phyloP scores from a whole-genome alignment of 1,139 yeast species.

The Candida tunisiensis region DNA sequence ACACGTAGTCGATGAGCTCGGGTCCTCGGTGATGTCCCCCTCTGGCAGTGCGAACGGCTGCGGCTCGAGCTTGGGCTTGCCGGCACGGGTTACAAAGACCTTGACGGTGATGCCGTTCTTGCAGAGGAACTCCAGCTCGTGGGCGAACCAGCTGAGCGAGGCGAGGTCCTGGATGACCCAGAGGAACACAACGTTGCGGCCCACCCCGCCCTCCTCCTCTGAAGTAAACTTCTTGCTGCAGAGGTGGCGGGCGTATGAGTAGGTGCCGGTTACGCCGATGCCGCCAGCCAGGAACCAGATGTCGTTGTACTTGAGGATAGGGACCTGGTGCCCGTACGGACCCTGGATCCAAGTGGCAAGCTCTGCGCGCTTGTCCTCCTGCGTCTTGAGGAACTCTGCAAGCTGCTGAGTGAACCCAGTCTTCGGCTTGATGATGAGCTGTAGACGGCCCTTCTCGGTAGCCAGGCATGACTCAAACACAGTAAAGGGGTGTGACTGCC shows the following conservation, averaged over 20 bases:
- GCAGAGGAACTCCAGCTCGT: constrained; percentile 26
- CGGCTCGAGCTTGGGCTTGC: too few species aligned
- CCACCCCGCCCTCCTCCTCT: too few species aligned
- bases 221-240: constrained; percentile 3
- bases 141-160: constrained; percentile 32
- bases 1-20: too few species aligned
- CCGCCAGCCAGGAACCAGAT: constrained; percentile 42
- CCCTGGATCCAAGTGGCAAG: constrained; percentile 32
- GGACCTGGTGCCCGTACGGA: constrained; percentile 34
- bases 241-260: constrained; percentile 12
- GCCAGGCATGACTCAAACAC: constrained; percentile 17
- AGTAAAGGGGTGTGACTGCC: constrained; percentile 56
- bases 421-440: constrained; percentile 18
- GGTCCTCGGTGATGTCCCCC: too few species aligned
- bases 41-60: too few species aligned
- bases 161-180: constrained; percentile 36
- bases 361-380: constrained; percentile 3
- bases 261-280: constrained; percentile 44
- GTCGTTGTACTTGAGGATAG: constrained; percentile 33
- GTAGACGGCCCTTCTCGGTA: constrained; percentile 11
- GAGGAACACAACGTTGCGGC: constrained; percentile 23
- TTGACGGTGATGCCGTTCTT: too few species aligned
- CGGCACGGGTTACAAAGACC: too few species aligned
- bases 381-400: constrained; percentile 7
- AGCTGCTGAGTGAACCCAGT: constrained; percentile 13